Base-by-base conservation (phyloP, 2,329 filamentous ascomycete genomes). In the Exutisphaerella laricina region DNA sequence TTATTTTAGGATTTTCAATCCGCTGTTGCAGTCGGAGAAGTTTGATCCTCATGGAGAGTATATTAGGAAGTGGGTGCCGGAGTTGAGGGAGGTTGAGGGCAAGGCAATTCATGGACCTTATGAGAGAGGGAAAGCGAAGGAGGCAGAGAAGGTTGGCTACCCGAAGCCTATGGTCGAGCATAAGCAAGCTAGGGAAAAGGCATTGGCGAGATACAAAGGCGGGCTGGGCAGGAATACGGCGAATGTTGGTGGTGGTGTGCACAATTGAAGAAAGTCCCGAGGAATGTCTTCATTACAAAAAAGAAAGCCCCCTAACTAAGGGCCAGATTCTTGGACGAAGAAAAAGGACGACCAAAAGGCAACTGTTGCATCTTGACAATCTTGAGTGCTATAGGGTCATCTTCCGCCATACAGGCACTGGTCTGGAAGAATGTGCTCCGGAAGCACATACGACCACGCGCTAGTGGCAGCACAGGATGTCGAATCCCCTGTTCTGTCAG, bases 1-100 rank as follows among this genome's bases (percentile, higher is more conserved):
- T 0, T 95, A 94, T 61, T 95, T 95, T 51, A 76, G 88, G 5
- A 85, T 95, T 39, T 95, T 95, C 66, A 95, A 94, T 57, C 88
- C 88, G 0, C 62, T 88, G 32, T 67, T 86, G 13, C 88, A 95
- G 69, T 87, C 84, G 54, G 85, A 92, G 71, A 89, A 84, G 65
- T 94, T 94, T 55, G 88, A 95, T 59, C 70, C 75, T 0, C 71
- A 83, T 0, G 89, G 88, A 0, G 78, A 79, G 12, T 95, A 90
- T 61, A 94, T 95, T 43, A 74, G 84, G 26, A 79, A 78, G 46
- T 95, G 88, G 88, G 72, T 95, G 6, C 81, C 81, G 0, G 88
- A 95, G 66, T 67, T 95, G 47, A 71, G 66, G 18, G 73, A 65
- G 0, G 65, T 90, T 2, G 60, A 76, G 55, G 81, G 78, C 0